These are phyloP conservation scores for Aspergillus bertholletiae DNA, from an alignment of 495 filamentous ascomycete species.

Conservation along the genomic window DNA sequence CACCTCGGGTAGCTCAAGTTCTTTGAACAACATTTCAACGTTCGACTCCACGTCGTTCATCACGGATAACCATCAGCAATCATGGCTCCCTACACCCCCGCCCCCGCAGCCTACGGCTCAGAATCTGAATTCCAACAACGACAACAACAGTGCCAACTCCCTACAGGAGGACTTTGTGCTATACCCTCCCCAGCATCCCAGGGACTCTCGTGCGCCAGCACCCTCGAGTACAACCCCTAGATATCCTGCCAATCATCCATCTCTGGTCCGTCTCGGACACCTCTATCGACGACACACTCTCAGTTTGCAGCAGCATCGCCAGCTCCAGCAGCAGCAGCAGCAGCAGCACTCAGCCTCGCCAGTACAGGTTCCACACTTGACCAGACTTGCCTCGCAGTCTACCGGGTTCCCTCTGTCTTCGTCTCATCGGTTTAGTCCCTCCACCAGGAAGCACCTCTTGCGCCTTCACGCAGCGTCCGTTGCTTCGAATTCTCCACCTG, in stretches of 20 bases:
- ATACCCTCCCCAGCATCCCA: slow-evolving; percentile 38
- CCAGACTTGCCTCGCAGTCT: slow-evolving; percentile 35
- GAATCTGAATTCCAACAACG: slow-evolving; percentile 40
- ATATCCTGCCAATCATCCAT: slow-evolving; percentile 29
- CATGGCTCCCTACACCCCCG: slow-evolving; percentile 60
- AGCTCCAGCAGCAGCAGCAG: slow-evolving; percentile 38
- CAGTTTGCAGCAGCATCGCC: slow-evolving; percentile 34
- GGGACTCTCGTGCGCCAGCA: slow-evolving; percentile 36
- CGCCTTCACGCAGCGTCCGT: slow-evolving; percentile 30
- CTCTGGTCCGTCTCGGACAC: slow-evolving; percentile 29
- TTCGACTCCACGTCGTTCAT: slow-evolving; percentile 59
- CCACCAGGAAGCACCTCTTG: slow-evolving; percentile 31
- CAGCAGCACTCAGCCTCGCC: slow-evolving; percentile 35
- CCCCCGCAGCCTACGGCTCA: slow-evolving; percentile 42
- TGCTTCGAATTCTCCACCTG: slow-evolving; percentile 31
- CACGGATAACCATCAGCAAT: slow-evolving; percentile 60
- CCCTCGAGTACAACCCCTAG: slow-evolving; percentile 39
- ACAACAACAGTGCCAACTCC: slow-evolving; percentile 21
- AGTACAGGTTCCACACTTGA: slow-evolving; percentile 34
- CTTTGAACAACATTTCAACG: slow-evolving; percentile 41
- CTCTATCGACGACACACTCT: slow-evolving; percentile 32
- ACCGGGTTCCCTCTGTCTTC: slow-evolving; percentile 35
- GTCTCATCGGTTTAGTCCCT: slow-evolving; percentile 43
- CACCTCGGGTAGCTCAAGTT: slow-evolving; percentile 53
- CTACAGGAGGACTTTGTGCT: slow-evolving; percentile 46